Evolutionary conservation across 768 basidiomycete genomes (phyloP), one percentile per base, ranked within the genome.

Genomic region (Suillus sp.): DNA sequence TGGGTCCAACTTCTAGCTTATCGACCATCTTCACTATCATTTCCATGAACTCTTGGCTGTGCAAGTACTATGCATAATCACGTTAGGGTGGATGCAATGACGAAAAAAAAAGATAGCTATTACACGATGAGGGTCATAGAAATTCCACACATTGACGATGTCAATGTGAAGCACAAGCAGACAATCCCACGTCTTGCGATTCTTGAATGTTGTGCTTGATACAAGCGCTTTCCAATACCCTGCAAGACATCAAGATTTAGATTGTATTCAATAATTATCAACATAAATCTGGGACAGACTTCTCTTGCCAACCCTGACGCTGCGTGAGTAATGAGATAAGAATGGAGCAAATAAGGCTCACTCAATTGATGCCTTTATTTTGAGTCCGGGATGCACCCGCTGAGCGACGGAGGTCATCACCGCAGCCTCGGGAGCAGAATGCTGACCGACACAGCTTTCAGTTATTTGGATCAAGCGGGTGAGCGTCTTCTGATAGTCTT

Each of bases 221-320:
- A 56, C 62, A n/a, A 71, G 51, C 8, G 38, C 54, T 14, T 45
- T 45, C 70, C 70, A 71, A 57, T 71, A 71, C 47, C 40, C 70
- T 71, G 32, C 10, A 20, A 34, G n/a, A 54, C 5, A 34, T 13
- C 2, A 34, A 54, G 1, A n/a, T 2, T 54, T 9, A 34, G 32
- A 16, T n/a, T 8, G 10, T n/a, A 2, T 1, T 14, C 20, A n/a
- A 11, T 13, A 14, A 34, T 34, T 13, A 47, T 62, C 60, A 13
- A 64, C 43, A 43, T 34, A 20, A 9, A 70, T 37, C 37, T 62
- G 68, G 48, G n/a, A 62, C 61, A 27, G 4, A 55, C 61, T 55
- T 62, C 37, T 20, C 42, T 56, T 56, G 16, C 61, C 61, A 30
- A 62, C 35, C 14, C 61, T 62, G 35, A 35, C 11, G 18, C 38